Conservation (phyloP, 495 filamentous ascomycete species). For the Bacidia rubella region DNA sequence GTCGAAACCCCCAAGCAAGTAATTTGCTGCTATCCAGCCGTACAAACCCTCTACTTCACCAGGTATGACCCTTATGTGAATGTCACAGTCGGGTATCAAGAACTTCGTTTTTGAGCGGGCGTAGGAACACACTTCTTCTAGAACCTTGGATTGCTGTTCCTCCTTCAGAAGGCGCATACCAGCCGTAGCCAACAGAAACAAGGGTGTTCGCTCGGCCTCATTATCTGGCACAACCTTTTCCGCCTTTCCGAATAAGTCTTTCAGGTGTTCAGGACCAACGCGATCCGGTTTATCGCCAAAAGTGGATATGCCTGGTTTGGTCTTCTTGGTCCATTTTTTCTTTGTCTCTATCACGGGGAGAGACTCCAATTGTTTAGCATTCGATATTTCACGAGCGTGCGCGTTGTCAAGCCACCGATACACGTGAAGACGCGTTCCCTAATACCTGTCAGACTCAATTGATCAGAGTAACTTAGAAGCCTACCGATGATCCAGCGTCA, state of each 20-base stretch:
- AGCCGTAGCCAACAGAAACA: constrained; percentile 94
- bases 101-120: constrained; percentile 68
- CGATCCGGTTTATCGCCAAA: constrained; percentile 64
- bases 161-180: constrained; percentile 85
- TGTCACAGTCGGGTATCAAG: constrained; percentile 72
- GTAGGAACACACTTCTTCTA: constrained; percentile 73
- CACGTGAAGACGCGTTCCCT: constrained; percentile 85
- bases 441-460: background rate
- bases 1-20: constrained; percentile 87
- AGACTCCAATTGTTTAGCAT: constrained; percentile 44
- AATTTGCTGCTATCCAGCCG: constrained; percentile 99
- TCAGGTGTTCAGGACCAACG: constrained; percentile 71
- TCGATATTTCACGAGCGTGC: constrained; percentile 48
- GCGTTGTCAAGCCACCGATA: constrained; percentile 79
- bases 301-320: constrained; percentile 77
- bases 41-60: constrained; percentile 97
- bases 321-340: constrained; percentile 85
- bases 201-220: constrained; percentile 68
- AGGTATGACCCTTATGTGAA: constrained; percentile 88
- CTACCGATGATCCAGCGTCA: constrained; percentile 56
- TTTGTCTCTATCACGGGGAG: constrained; percentile 73
- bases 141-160: constrained; percentile 51
- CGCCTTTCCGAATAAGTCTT: constrained; percentile 69
- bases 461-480: constrained; percentile 8
- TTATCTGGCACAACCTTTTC: constrained; percentile 65